phyloP scores from a whole-genome alignment of 2,329 filamentous ascomycete genomes.

The Fusarium armeniacum region DNA sequence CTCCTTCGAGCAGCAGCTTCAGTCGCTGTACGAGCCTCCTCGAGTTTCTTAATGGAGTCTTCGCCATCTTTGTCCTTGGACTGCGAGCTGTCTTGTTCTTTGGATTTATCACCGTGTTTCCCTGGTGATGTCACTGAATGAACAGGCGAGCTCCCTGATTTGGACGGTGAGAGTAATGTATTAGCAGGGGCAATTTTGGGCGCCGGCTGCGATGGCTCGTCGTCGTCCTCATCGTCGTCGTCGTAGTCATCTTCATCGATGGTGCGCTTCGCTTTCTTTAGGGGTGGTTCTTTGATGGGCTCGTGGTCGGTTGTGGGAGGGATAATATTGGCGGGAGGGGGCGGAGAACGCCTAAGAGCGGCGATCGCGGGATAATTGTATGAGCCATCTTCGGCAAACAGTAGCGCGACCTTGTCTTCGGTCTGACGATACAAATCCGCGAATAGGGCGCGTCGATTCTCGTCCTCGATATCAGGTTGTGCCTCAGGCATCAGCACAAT shows the following conservation, averaged over 20 bases:
- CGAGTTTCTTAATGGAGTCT: constrained; percentile 91
- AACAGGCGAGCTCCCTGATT: constrained; percentile 76
- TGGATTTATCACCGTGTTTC: constrained; percentile 68
- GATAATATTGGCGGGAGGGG: constrained; percentile 58
- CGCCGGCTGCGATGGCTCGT: constrained; percentile 66
- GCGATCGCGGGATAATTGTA: constrained; percentile 68
- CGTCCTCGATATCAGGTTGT: constrained; percentile 73
- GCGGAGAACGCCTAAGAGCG: constrained; percentile 62
- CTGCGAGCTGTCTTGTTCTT: constrained; percentile 63
- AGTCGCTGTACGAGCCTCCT: constrained; percentile 90
- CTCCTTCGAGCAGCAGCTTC: constrained; percentile 90
- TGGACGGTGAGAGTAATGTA: constrained; percentile 76
- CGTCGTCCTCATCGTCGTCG: constrained; percentile 81
- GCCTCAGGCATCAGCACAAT: constrained; percentile 71
- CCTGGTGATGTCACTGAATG: constrained; percentile 73
- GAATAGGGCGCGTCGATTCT: constrained; percentile 80
- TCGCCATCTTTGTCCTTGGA: constrained; percentile 79
- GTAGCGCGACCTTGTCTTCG: constrained; percentile 80
- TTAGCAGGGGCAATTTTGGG: constrained; percentile 67
- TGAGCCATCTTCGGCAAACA: constrained; percentile 75
- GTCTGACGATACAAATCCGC: constrained; percentile 81
- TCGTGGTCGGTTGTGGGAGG: constrained; percentile 71
- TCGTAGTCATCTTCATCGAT: constrained; percentile 90
- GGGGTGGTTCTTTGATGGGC: constrained; percentile 70
- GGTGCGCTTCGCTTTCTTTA: constrained; percentile 81